Evolutionary conservation across 1,284 basidiomycete genomes (phyloP).

Genomic region (Trichosporon asahii): DNA sequence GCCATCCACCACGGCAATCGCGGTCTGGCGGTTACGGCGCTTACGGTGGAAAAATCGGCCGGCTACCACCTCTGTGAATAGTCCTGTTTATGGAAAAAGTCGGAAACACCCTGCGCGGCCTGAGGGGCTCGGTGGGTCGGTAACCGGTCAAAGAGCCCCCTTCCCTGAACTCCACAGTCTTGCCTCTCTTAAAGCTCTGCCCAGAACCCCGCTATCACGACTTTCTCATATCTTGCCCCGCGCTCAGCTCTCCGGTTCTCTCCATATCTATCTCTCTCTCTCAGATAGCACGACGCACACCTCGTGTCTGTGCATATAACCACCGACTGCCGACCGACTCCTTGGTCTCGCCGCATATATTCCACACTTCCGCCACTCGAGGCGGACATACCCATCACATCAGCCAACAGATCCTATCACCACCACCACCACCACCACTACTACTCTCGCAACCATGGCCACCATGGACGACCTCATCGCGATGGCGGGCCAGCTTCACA

Average conservation of each 20-base stretch:
- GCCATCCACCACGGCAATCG: not conserved
- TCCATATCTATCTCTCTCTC: not conserved
- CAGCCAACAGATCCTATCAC: not conserved
- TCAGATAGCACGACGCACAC: not conserved
- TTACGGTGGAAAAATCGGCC: constrained; percentile 1
- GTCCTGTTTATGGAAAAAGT: not conserved
- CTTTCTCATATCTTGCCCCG: constrained; percentile 5
- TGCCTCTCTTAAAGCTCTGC: not conserved
- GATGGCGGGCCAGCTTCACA: constrained; percentile 40
- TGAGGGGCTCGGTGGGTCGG: constrained; percentile 3
- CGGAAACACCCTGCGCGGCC: not conserved
- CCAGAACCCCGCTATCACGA: not conserved
- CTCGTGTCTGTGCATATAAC: not conserved
- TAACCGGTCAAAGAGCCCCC: not conserved
- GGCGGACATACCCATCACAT: not conserved
- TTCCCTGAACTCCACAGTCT: not conserved
- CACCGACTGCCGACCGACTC: not conserved
- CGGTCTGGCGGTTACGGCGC: not conserved
- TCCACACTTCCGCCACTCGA: not conserved
- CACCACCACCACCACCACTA: constrained; percentile 16
- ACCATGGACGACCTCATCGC: constrained; percentile 47
- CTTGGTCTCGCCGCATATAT: not conserved
- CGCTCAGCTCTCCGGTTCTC: not conserved
- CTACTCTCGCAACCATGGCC: constrained; percentile 18
- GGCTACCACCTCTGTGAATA: not conserved